A percentile compares a stretch with the other conserved stretches of the same genome.
Evolutionary conservation across 257 asterid genomes (phyloP).

Genomic region (Fraxinus pennsylvanica): DNA sequence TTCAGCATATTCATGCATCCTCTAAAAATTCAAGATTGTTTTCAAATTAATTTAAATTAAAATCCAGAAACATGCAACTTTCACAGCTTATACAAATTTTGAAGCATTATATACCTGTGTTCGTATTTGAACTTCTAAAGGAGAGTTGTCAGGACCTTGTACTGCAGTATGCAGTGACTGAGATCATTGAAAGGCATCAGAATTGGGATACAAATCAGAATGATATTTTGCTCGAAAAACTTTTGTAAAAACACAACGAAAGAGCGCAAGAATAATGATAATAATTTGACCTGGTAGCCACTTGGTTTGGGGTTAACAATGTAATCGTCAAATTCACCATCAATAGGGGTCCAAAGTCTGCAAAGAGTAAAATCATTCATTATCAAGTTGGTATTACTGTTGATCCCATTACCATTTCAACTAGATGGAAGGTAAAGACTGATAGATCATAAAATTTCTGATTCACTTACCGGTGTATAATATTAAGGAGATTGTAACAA

Average conservation of each 20-base stretch:
- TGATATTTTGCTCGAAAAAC: background rate
- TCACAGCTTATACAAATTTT: conserved; percentile 3
- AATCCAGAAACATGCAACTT: background rate
- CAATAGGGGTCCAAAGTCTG: conserved; percentile 94
- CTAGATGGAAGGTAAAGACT: conserved; percentile 12
- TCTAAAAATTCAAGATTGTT: conserved; percentile 38
- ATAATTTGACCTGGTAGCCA: conserved; percentile 84
- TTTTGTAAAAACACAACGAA: background rate
- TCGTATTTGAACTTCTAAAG: conserved; percentile 95
- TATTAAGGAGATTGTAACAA: conserved; percentile 91
- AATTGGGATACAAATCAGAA: conserved; percentile 32
- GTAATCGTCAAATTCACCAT: conserved; percentile 93
- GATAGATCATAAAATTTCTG: conserved; percentile 4
- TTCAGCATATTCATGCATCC: conserved; percentile 97
- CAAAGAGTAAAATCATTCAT: conserved; percentile 21
- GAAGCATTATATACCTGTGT: conserved; percentile 58
- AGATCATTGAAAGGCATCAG: conserved; percentile 35
- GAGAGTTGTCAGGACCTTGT: conserved; percentile 86
- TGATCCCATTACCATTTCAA: conserved; percentile 20
- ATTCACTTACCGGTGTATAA: conserved; percentile 71
- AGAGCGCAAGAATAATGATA: conserved; percentile 4
- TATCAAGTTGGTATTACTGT: conserved; percentile 8
- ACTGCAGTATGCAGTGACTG: conserved; percentile 97
- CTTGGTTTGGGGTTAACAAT: conserved; percentile 95
- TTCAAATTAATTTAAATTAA: conserved; percentile 1